Conservation (phyloP, 1,284 basidiomycete genomes). For the Melanopsichium pennsylvanicum region DNA sequence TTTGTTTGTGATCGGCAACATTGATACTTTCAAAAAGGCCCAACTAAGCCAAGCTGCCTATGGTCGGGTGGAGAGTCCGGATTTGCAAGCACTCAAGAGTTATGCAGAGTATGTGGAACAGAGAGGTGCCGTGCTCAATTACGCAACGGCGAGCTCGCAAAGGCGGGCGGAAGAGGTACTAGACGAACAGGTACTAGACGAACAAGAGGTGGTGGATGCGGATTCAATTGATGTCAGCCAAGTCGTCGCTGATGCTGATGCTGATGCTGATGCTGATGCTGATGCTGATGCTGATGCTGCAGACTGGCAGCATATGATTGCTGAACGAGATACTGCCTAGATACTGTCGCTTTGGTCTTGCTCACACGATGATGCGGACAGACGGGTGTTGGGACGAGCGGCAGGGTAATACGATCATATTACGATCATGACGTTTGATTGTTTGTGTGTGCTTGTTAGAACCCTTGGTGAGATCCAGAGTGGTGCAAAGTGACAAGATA, state of each 20-base stretch:
- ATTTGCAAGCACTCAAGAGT: constrained; percentile 30
- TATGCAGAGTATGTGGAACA: constrained; percentile 38
- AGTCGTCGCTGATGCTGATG: constrained; percentile 13
- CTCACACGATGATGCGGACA: background rate
- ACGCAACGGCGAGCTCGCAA: background rate
- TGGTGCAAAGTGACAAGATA: constrained; percentile 2
- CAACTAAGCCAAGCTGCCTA: constrained; percentile 49
- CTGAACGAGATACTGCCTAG: constrained; percentile 31
- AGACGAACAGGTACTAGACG: background rate
- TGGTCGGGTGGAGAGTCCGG: constrained; percentile 36
- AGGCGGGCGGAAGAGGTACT: constrained; percentile 1
- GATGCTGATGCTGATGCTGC: constrained; percentile 18
- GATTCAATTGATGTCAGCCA: constrained; percentile 16
- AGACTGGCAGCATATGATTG: constrained; percentile 27
- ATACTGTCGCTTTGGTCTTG: background rate
- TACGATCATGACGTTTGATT: no score
- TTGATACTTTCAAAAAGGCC: constrained; percentile 72
- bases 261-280: constrained; percentile 20
- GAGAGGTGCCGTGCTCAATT: constrained; percentile 7
- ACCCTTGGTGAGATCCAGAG: constrained; percentile 5
- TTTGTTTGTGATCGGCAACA: constrained; percentile 85
- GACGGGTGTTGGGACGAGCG: no score
- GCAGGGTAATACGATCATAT: no score
- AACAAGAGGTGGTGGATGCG: constrained; percentile 4
- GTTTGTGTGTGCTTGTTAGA: no score